Evolutionary conservation across 2,329 filamentous ascomycete species (phyloP), one percentile per base, ranked within the genome.

Genomic region (Periconia sp.): DNA sequence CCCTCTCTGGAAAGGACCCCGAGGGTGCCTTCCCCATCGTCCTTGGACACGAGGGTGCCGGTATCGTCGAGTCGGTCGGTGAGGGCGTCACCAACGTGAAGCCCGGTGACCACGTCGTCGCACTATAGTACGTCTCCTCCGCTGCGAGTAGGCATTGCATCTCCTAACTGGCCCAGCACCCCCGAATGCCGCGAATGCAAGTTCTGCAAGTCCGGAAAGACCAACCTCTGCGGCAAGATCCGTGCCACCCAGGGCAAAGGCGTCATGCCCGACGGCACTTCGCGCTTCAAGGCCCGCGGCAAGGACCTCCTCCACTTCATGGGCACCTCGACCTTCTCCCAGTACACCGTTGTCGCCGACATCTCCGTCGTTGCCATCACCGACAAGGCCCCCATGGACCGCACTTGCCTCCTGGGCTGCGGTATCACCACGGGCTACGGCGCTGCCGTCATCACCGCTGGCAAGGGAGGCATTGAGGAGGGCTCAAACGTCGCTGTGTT

Each of bases 201-300:
- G 82, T 97, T 97, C 85, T 99, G 94, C 88, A 94, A 91, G 78
- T 97, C 93, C 41, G 94, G 93, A 80, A 99, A 99, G 87, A 97
- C 93, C 70, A 96, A 97, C 80, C 89, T 97, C 54, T 97, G 93
- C 80, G 94, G 94, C 76, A 97, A 97, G 86, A 99, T 99, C 77
- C 89, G 94, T 69, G 91, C 91, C 44, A 97, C 94, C 43, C 94
- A 99, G 80, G 94, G 94, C 68, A 89, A 87, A 77, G 94, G 94
- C 71, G 85, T 97, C 65, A 96, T 99, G 92, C 94, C 94, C 53
- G 94, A 99, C 76, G 93, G 93, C 68, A 97, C 93, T 62, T 89
- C 89, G 53, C 90, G 94, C 69, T 97, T 97, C 86, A 91, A 85
- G 78, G 92, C 88, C 83, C 94, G 93, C 77, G 94, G 94, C 77